Base-by-base conservation (phyloP, 352 stramenopile species). In the Hyaloperonospora arabidopsidis region DNA sequence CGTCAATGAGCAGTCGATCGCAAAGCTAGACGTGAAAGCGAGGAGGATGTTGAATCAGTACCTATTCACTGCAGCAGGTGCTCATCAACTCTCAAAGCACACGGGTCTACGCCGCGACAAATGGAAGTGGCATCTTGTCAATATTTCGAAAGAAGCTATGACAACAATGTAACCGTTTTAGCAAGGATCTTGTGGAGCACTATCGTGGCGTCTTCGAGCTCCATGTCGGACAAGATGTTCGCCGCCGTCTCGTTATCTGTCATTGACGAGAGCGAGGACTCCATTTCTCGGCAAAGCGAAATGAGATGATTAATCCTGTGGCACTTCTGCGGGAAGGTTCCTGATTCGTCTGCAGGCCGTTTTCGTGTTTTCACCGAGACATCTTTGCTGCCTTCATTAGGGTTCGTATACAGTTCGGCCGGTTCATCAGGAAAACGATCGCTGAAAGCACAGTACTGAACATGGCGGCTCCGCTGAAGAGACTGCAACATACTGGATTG, bases 281-380 rank as follows among this genome's bases (percentile, higher is more conserved):
- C 65, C 4, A 81, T 61, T 47, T 80, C 59, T 48, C 60, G 67
- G 39, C 76, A 86, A 18, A 75, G 55, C 13, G 59, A 52, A 40
- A 69, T 58, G 50, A 66, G 62, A 32, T 67, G 63, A 28, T 41
- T 54, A 28, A 69, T 41, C 36, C 67, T 70, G 28, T 57, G 65
- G 29, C 48, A 56, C 28, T 72, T 73, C 34, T 59, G 50, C 3
- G 54, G 49, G 17, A 45, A 14, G 1, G 38, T 23, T 10, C 52
- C 35, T 1, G 25, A 43, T 1, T 56, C 44, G 5, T 65, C 62
- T 34, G 35, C 39, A 43, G 50, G 21, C 34, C 61, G 58, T 46
- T 74, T 74, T 34, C 22, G 52, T 28, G 23, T 15, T 43, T 8
- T 10, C 13, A 25, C 36, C 7, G 32, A 32, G 0, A 19, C 2